Percentiles rank a stretch among this genome's conserved stretches.
These are phyloP conservation scores for Barnettozyma botsteinii DNA, from an alignment of 805 yeast species.

Conservation along the genomic window DNA sequence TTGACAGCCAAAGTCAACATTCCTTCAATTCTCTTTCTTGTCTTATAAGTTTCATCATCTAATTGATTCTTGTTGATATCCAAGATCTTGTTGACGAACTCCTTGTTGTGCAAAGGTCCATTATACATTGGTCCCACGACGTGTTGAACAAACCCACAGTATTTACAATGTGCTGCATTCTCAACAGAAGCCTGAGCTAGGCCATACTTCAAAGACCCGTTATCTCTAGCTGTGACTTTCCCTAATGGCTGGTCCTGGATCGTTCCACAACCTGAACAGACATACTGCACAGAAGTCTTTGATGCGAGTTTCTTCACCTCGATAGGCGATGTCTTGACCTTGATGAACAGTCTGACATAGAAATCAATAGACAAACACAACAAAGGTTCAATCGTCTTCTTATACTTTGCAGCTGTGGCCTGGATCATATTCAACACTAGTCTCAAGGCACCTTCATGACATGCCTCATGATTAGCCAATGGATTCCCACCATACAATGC, in stretches of 20 bases:
- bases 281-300: slow-evolving; percentile 69
- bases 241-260: slow-evolving; percentile 72
- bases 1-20: slow-evolving; percentile 80
- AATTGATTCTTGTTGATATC: slow-evolving; percentile 43
- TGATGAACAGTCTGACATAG: slow-evolving; percentile 80
- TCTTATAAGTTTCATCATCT: slow-evolving; percentile 59
- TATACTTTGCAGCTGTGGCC: slow-evolving; percentile 83
- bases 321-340: slow-evolving; percentile 71
- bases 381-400: slow-evolving; percentile 81
- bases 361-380: slow-evolving; percentile 85
- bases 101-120: slow-evolving; percentile 64
- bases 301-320: slow-evolving; percentile 76
- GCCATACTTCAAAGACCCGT: slow-evolving; percentile 47
- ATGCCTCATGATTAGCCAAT: slow-evolving; percentile 62
- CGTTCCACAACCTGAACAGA: slow-evolving; percentile 85
- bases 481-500: slow-evolving; percentile 93
- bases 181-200: slow-evolving; percentile 55
- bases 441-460: slow-evolving; percentile 91
- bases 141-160: slow-evolving; percentile 66
- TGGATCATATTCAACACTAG: slow-evolving; percentile 73
- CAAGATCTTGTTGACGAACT: slow-evolving; percentile 61
- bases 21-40: slow-evolving; percentile 81
- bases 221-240: slow-evolving; percentile 39
- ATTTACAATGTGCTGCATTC: slow-evolving; percentile 55
- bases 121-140: slow-evolving; percentile 98